Evolutionary conservation across 225 moss, liverwort and hornwort genomes (phyloP), one percentile per base, ranked within the genome.

Genomic region (Physcomitrium patens): DNA sequence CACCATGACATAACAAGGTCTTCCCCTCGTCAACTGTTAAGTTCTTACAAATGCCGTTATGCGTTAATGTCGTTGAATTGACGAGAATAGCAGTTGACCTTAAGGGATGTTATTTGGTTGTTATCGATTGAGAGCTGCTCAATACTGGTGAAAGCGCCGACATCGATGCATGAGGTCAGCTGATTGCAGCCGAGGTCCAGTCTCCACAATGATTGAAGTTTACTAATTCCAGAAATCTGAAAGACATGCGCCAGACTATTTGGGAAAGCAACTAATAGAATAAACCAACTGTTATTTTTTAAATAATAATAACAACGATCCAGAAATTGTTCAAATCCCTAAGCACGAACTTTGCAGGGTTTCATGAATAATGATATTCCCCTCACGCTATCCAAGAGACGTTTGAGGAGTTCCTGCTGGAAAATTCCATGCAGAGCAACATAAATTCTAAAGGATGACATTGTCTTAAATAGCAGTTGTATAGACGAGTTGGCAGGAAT

Each of bases 41-140:
- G 14, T 44, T 43, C 44, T 44, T 23, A 58, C 16, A 10, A 55
- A 70, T 63, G 43, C 54, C 15, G 28, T 57, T 50, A 51, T 24
- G 2, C 46, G 46, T 37, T 58, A 22, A 75, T 69, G 28, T 19
- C 46, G 12, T 11, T 45, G 23, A 62, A 46, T 63, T 19, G 61
- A 12, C 14, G 43, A 27, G 44, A 42, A 58, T 64, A 48, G 49
- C 11, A 55, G 17, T 10, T 70, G 76, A 99, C 97, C 91, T 87
- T 84, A 7, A 99, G 80, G 3, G 95, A 91, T 53, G 72, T 57
- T 51, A 99, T 93, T 70, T 86, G 79, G 73, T 99, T 99, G 56
- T 79, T 83, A 16, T 93, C 95, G 50, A 99, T 90, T 44, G 95
- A 99, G 63, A 99, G 86, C 80, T 99, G 97, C 66, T 94, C 91